A percentile compares a stretch with the other conserved stretches of the same genome.
Conservation (phyloP, 352 stramenopile species). For the Halophytophthora polymorphica region DNA sequence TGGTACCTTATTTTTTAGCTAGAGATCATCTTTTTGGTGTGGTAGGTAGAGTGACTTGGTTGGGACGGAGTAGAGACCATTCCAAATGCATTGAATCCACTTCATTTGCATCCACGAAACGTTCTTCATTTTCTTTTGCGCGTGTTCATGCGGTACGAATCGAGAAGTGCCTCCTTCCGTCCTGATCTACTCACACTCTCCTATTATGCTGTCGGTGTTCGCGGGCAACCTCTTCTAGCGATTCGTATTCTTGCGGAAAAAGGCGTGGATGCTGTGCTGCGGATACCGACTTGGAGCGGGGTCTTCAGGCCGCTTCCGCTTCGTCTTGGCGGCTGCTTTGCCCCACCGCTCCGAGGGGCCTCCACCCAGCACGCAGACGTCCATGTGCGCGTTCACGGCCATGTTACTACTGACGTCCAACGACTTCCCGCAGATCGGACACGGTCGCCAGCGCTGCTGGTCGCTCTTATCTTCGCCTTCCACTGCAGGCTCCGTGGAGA, state of each 20-base stretch:
- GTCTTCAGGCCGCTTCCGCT: constrained; percentile 1
- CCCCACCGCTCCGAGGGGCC: constrained; percentile 2
- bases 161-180: no score
- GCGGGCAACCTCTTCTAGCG: no score
- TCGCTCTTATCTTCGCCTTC: constrained; percentile 15
- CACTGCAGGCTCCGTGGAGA: constrained; percentile 1
- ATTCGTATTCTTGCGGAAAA: constrained; percentile 25
- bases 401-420: constrained; percentile 51
- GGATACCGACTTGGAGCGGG: constrained; percentile 1
- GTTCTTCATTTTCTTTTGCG: background rate
- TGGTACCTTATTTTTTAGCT: constrained; percentile 42
- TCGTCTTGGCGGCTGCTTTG: constrained; percentile 6
- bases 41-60: constrained; percentile 40
- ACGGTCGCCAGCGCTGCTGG: constrained; percentile 22
- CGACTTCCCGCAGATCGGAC: constrained; percentile 51
- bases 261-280: constrained; percentile 26
- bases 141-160: no score
- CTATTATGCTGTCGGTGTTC: no score
- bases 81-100: constrained; percentile 27
- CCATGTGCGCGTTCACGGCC: constrained; percentile 65
- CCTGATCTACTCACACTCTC: no score
- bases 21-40: constrained; percentile 33
- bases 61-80: constrained; percentile 29
- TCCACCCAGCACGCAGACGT: constrained; percentile 37
- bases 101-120: constrained; percentile 3